A percentile compares a stretch with the other conserved stretches of the same genome.
Evolutionary conservation across 495 filamentous ascomycete species (phyloP).

Genomic region (Baudoinia panamericana): DNA sequence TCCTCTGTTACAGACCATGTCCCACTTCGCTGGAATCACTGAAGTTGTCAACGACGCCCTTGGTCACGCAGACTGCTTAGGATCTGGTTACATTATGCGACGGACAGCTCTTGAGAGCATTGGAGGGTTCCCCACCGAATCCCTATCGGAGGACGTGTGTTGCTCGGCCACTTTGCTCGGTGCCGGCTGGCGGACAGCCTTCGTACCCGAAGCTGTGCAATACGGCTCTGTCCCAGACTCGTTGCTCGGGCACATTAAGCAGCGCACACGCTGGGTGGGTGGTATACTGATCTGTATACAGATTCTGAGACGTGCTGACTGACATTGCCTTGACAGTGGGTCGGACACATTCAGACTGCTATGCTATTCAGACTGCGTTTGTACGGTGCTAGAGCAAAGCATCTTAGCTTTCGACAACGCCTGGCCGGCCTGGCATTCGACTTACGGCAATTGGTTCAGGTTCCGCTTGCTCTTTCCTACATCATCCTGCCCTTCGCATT

Average conservation of each 20-base stretch:
- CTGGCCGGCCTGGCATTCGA: conserved; percentile 31
- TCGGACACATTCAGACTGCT: conserved; percentile 35
- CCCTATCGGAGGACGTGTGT: conserved; percentile 39
- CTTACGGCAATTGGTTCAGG: conserved; percentile 33
- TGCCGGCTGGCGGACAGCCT: conserved; percentile 40
- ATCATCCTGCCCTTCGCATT: conserved; percentile 37
- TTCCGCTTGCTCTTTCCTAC: conserved; percentile 33
- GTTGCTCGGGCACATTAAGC: conserved; percentile 37
- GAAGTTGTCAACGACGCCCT: conserved; percentile 41
- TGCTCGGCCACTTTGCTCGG: conserved; percentile 37
- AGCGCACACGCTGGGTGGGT: conserved; percentile 37
- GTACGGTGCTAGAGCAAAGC: conserved; percentile 30
- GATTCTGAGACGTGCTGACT: too few relatives aligned
- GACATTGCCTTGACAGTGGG: background rate
- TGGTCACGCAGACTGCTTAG: conserved; percentile 39
- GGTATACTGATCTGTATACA: too few relatives aligned
- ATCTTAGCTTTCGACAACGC: conserved; percentile 23
- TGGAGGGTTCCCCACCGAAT: conserved; percentile 38
- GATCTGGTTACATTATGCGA: conserved; percentile 40
- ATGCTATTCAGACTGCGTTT: conserved; percentile 36
- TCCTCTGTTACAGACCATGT: conserved; percentile 37
- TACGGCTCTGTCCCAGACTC: conserved; percentile 40
- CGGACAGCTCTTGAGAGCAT: conserved; percentile 39
- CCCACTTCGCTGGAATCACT: conserved; percentile 36
- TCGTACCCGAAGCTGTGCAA: conserved; percentile 39